These are phyloP conservation scores for Hordeum marinum DNA, from an alignment of 176 grass and related monocot genomes.

Conservation along the genomic window DNA sequence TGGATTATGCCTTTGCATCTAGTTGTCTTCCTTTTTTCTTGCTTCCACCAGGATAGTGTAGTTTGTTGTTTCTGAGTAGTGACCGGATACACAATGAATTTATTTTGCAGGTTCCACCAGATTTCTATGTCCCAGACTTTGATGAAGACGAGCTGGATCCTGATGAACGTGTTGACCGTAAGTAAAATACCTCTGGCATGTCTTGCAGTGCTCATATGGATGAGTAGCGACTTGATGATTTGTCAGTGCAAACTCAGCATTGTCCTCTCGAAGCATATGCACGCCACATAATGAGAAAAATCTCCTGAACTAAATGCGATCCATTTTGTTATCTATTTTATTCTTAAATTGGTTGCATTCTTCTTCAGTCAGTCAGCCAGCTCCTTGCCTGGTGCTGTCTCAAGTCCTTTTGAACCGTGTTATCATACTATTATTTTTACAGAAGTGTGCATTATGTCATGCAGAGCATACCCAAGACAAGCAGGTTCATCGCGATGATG, in stretches of 20 bases:
- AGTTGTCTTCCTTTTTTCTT: neutral
- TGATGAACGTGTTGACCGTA: constrained; percentile 89
- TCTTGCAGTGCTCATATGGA: neutral
- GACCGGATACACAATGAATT: neutral
- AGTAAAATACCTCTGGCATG: constrained; percentile 39
- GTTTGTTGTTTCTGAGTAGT: neutral
- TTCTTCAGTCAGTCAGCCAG: neutral
- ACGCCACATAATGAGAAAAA: neutral
- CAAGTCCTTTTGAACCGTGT: neutral
- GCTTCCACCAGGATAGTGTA: neutral
- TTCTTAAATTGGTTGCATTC: neutral
- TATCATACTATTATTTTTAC: neutral
- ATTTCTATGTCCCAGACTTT: constrained; percentile 90
- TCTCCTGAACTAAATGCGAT: neutral
- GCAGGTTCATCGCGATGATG: constrained; percentile 81
- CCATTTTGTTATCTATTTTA: neutral
- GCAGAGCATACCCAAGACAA: constrained; percentile 84
- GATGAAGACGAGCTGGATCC: constrained; percentile 93
- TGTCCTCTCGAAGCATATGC: neutral
- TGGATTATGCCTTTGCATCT: neutral
- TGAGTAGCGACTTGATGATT: neutral
- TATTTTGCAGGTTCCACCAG: constrained; percentile 85
- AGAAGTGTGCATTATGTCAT: constrained; percentile 17
- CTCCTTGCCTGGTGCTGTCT: neutral
- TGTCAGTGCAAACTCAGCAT: neutral